Evolutionary conservation across 73 alveolate species (phyloP), one percentile per base, ranked within the genome.

Genomic region (Tetrahymena thermophila): DNA sequence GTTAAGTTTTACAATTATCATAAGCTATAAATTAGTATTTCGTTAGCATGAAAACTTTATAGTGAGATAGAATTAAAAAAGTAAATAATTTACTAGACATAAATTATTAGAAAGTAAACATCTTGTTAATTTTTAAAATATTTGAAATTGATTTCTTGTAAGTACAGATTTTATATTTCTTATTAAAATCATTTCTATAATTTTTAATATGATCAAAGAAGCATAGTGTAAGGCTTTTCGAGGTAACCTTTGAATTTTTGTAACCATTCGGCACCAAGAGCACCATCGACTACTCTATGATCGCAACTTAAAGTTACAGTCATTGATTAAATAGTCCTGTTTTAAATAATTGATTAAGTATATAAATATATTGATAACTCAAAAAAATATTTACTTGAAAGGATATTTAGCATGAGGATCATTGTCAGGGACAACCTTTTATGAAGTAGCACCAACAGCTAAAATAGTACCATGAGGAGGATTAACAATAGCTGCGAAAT

Each of bases 261-360:
- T 56, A 98, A 96, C 98, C 98, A 98, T 93, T 97, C 94, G n/a
- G 99, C 99, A 34, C 99, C 99, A 17, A 97, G 96, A 37, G 99
- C 99, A 42, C 99, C 99, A 96, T 98, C 99, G 31, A 98, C 99
- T 9, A 97, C 98, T 97, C 99, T 97, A 95, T 98, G 99, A 93
- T 98, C 99, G 83, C 98, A 95, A 38, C 97, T 94, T 23, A 97
- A 94, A 28, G 98, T 98, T 23, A 98, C 98, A 93, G 94, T 96
- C 98, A 97, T 93, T 2, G 35, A 23, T 71, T 71, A n/a, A 31
- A 71, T 71, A 71, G 89, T 71, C 89, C 89, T 71, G 31, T 23
- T 71, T 71, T 71, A 25, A 28, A 71, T 28, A 25, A 23, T 25
- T 25, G 17, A 28, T 71, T 28, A 31, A n/a, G 1, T 4, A 37